Conservation (phyloP, 192 early-diverging fungal species). For the Backusella parvicylindrica region DNA sequence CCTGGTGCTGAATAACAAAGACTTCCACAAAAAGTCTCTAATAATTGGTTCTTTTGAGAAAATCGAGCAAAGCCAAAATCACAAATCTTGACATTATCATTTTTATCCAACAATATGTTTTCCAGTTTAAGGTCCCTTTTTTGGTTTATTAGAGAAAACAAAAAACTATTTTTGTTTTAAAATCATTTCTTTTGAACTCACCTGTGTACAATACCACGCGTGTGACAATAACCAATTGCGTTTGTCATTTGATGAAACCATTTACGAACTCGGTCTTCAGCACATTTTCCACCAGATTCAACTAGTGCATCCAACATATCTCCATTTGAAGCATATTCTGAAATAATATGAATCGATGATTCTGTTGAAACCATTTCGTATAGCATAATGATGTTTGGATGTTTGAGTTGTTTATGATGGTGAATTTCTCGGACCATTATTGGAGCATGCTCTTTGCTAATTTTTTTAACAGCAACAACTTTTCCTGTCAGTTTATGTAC, state of each 20-base stretch:
- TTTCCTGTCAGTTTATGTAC: conserved; percentile 56
- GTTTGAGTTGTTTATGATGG: conserved; percentile 62
- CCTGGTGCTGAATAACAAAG: conserved; percentile 76
- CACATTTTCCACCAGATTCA: conserved; percentile 36
- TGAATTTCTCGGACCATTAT: conserved; percentile 60
- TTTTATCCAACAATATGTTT: conserved; percentile 51
- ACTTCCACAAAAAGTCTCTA: conserved; percentile 63
- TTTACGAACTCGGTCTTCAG: conserved; percentile 37
- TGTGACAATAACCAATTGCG: conserved; percentile 49
- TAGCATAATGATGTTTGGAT: conserved; percentile 75
- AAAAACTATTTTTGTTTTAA: not conserved
- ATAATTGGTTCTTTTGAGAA: conserved; percentile 48
- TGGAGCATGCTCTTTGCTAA: conserved; percentile 52
- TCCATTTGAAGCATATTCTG: conserved; percentile 72
- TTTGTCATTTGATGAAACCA: conserved; percentile 48
- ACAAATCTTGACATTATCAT: conserved; percentile 56
- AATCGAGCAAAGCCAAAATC: conserved; percentile 67
- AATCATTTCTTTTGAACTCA: not conserved
- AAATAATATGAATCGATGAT: conserved; percentile 71
- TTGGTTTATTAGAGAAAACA: not conserved
- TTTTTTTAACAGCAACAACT: conserved; percentile 57
- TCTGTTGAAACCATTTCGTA: conserved; percentile 77
- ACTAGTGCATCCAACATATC: conserved; percentile 54
- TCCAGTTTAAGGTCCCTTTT: conserved; percentile 57
- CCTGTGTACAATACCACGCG: conserved; percentile 49